These are phyloP conservation scores for Saccharomycopsis sp. DNA, from an alignment of 805 yeast species.

Conservation along the genomic window DNA sequence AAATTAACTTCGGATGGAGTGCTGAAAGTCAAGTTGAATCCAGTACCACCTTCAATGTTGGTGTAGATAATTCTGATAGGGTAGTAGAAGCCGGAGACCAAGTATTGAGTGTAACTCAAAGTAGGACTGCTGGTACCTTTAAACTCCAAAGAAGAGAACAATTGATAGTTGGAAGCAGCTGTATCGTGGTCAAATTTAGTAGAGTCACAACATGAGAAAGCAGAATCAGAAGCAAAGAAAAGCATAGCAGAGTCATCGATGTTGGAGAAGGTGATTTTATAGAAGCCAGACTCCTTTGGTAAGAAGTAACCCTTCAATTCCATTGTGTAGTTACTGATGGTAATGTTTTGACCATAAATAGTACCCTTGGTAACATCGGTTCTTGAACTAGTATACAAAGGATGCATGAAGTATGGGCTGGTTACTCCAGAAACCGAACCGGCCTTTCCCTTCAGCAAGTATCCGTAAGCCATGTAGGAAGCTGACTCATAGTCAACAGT, in stretches of 20 bases:
- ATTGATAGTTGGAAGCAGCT: neutral
- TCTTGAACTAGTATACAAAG: neutral
- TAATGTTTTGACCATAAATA: conserved; percentile 22
- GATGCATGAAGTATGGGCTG: neutral
- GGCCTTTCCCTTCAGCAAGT: neutral
- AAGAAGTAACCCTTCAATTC: conserved; percentile 27
- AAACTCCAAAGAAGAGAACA: neutral
- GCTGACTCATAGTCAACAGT: neutral
- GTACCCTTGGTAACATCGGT: conserved; percentile 3
- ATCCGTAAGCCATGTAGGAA: neutral
- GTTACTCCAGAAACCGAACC: neutral
- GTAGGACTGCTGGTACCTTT: neutral
- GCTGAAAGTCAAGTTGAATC: conserved; percentile 16
- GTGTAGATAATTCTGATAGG: conserved; percentile 28
- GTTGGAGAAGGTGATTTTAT: conserved; percentile 23
- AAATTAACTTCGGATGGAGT: conserved; percentile 4
- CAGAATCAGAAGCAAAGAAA: conserved; percentile 28
- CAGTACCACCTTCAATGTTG: conserved; percentile 23
- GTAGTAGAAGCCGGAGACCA: conserved; percentile 26
- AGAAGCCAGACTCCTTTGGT: conserved; percentile 29
- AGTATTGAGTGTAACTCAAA: conserved; percentile 3
- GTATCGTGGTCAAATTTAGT: neutral
- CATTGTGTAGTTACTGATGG: conserved; percentile 24
- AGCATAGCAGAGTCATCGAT: conserved; percentile 33
- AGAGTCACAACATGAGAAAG: conserved; percentile 31